Evolutionary conservation across 805 yeast species (phyloP), one percentile per base, ranked within the genome.

Genomic region (Schwanniomyces yamadae): DNA sequence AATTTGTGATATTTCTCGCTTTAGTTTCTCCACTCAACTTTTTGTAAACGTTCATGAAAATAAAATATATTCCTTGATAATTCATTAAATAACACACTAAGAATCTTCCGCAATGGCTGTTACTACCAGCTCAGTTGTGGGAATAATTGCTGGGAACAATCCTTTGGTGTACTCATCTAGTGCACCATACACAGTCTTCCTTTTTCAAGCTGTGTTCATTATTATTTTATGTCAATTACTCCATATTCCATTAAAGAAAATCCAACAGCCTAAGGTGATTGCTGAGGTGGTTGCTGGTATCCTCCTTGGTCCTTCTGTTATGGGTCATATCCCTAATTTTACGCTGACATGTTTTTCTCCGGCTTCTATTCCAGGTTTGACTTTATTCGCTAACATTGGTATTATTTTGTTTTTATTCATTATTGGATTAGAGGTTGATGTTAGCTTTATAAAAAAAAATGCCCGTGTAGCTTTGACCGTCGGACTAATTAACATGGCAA

Each of bases 281-380:
- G 86, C 90, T 5, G 95, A 85, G 50, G 93, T 85, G 32, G 67
- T 85, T 7, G 70, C 88, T 0, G 95, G 95, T 19, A 80, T 85
- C 32, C 50, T 85, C 1, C 58, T 85, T 33, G 91, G 93, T 0
- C 91, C 91, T 1, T 68, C 88, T 0, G 93, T 76, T 1, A 57
- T 85, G 61, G 93, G 93, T 4, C 77, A 70, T 28, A 75, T 84
- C 22, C 88, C 89, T 0, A 66, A 75, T 37, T 85, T 82, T 59
- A 78, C 88, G 4, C 51, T 52, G 0, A 77, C 71, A 4, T 78
- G 86, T 23, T 85, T 85, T 58, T 87, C 93, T 0, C 29, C 66
- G 0, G 78, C 54, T 0, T 80, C 90, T 1, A 72, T 78, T 16
- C 77, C 85, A 0, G 80, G 82, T 1, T 60, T 85, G 38, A 77